A percentile compares a stretch with the other conserved stretches of the same genome.
Conservation (phyloP, 2,329 filamentous ascomycete genomes). For the Septoria linicola region DNA sequence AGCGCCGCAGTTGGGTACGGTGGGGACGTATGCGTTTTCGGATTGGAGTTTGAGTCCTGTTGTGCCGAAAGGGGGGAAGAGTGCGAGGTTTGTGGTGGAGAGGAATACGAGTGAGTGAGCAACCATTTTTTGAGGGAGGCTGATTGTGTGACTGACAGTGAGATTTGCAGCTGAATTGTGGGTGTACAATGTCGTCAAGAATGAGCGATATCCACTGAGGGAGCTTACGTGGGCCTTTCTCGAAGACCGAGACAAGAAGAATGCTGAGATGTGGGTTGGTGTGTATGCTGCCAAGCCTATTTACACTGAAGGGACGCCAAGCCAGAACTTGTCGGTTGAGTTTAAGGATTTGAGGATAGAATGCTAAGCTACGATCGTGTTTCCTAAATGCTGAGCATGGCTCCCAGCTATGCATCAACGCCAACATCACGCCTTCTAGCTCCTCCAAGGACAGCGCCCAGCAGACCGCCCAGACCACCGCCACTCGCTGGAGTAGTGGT, state of each 20-base stretch:
- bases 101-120: conserved; percentile 48
- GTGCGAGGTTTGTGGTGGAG: conserved; percentile 23
- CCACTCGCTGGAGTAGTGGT: neutral
- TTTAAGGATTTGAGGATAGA: conserved; percentile 21
- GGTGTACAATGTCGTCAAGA: conserved; percentile 55
- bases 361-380: conserved; percentile 12
- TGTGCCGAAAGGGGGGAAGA: conserved; percentile 9
- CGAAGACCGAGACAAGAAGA: conserved; percentile 20
- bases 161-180: conserved; percentile 50
- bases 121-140: too few species aligned
- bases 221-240: conserved; percentile 24
- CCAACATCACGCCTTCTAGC: neutral
- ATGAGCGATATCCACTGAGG: conserved; percentile 43
- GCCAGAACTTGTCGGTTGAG: conserved; percentile 18
- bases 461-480: neutral
- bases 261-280: conserved; percentile 21
- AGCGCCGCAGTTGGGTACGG: conserved; percentile 19
- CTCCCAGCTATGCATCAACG: neutral
- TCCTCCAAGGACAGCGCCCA: neutral
- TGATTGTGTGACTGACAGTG: neutral
- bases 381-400: too few species aligned
- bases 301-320: conserved; percentile 9
- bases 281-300: conserved; percentile 24
- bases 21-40: conserved; percentile 18
- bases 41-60: conserved; percentile 24